Evolutionary conservation across 148 eudicot species (phyloP), one percentile per base, ranked within the genome.

Genomic region (Dysphania ambrosioides): DNA sequence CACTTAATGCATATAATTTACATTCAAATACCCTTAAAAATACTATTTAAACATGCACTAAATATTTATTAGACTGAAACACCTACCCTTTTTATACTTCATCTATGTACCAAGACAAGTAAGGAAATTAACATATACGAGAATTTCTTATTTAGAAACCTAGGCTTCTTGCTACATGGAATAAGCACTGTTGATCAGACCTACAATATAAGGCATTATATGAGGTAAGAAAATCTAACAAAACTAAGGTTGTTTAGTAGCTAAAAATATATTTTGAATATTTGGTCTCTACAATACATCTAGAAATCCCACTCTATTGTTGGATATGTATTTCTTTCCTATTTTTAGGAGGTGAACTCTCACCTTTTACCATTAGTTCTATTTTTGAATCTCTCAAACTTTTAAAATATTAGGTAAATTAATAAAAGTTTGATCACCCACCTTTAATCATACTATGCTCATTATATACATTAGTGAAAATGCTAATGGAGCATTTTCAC

Each of bases 351-450:
- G 49, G 36, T 72, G 51, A 58, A 47, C 66, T 38, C 29, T 61
- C 5, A 70, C 69, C 75, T 26, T 26, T 47, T 19, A 53, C 23
- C 58, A 53, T 53, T 24, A 5, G 19, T 5, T 53, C 21, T 8
- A 53, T 24, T 24, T 8, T 23, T 53, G 21, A n/a, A 53, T 1
- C 21, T 19, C 58, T 53, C 58, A 53, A 19, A 21, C 2, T 53
- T 53, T 0, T 21, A 53, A 6, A 53, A 53, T 12, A 12, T 42
- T 2, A 12, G 12, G 15, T 8, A 8, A 9, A 8, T 42, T 12
- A 12, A 42, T n/a, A 30, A 44, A 27, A 79, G 79, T 80, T 80
- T 80, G 82, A 75, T 75, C 68, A 80, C 79, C 82, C 41, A 80
- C 79, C 60, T 66, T 35, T 2, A n/a, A 23, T 59, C 71, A 71